Base-by-base conservation (phyloP, 176 grass and related monocot genomes). In the Oryza glaberrima region DNA sequence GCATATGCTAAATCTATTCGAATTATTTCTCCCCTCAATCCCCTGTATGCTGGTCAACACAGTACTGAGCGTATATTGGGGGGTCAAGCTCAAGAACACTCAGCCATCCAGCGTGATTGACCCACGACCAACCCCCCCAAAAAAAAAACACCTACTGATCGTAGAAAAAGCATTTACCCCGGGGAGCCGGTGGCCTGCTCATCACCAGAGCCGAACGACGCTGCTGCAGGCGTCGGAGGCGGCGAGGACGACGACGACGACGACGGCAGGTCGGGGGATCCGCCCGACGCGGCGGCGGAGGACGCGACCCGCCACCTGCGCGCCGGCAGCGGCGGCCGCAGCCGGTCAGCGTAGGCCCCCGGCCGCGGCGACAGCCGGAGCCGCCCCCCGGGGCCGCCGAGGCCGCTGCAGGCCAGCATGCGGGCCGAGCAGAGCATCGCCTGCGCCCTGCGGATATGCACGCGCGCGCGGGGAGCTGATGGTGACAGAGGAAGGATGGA, bases 361-460 rank as follows among this genome's bases (percentile, higher is more conserved):
- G 54, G 54, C 28, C 83, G 75, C 56, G 78, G 38, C 78, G 86
- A 32, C 35, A 4, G 77, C 47, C 80, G 78, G 52, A 87, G 36
- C 61, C 77, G 83, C 28, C 51, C 82, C 30, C 30, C 30, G 2
- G 15, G 84, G 81, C 15, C 78, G 30, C 35, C 49, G 9, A 81
- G 81, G 51, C 91, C 76, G 71, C 90, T 85, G 81, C 84, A 92
- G 64, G 86, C 81, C 22, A 99, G 88, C 75, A 94, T 99, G 26
- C 96, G 89, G 54, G 91, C 90, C 69, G 93, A 90, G 76, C 91
- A 94, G 70, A 96, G 91, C 96, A 99, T 99, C 80, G 48, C 49
- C 25, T 32, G 30, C 30, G 30, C 30, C 30, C 30, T 64, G 11
- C 77, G 75, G 83, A 72, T 78, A 71, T 23, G 67, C 25, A 9